A percentile compares a stretch with the other conserved stretches of the same genome.
Evolutionary conservation across 108 stramenopile genomes (phyloP).

Genomic region (Skeletonema marinoi): DNA sequence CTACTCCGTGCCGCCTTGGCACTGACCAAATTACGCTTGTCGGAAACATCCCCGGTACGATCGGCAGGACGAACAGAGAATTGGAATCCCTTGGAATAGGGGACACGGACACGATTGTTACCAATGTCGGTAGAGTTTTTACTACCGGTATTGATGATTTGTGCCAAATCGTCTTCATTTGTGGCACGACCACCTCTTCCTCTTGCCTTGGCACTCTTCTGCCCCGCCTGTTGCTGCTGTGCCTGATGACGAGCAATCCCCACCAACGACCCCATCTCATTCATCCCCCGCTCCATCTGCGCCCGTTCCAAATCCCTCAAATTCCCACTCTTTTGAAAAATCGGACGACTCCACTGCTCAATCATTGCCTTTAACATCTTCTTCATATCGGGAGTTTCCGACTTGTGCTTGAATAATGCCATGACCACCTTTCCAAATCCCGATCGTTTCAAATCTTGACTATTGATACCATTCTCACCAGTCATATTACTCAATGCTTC

Average conservation of each 20-base stretch:
- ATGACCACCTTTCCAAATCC: slow-evolving; percentile 88
- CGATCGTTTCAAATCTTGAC: slow-evolving; percentile 74
- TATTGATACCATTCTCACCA: slow-evolving; percentile 75
- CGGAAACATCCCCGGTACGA: slow-evolving; percentile 52
- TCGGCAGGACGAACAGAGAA: slow-evolving; percentile 73
- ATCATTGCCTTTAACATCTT: slow-evolving; percentile 65
- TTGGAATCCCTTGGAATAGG: slow-evolving; percentile 85
- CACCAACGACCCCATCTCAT: slow-evolving; percentile 38
- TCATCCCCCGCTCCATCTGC: slow-evolving; percentile 60
- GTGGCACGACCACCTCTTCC: slow-evolving; percentile 3
- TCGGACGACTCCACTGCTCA: slow-evolving; percentile 91
- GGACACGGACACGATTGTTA: slow-evolving; percentile 84
- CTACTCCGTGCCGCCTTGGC: slow-evolving; percentile 55
- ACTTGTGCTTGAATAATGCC: slow-evolving; percentile 82
- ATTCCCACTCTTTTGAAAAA: slow-evolving; percentile 92
- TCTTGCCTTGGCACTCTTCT: neutral
- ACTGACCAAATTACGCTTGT: slow-evolving; percentile 49
- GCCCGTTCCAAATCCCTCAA: slow-evolving; percentile 80
- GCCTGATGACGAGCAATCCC: slow-evolving; percentile 45
- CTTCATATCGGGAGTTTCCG: slow-evolving; percentile 86
- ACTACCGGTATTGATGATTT: slow-evolving; percentile 35
- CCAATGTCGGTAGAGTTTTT: slow-evolving; percentile 38
- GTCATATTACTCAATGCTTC: slow-evolving; percentile 68
- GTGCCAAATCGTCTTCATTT: slow-evolving; percentile 43
- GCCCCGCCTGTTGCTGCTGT: slow-evolving; percentile 18